Conservation (phyloP, 805 yeast species). For the Pichia scutulata region DNA sequence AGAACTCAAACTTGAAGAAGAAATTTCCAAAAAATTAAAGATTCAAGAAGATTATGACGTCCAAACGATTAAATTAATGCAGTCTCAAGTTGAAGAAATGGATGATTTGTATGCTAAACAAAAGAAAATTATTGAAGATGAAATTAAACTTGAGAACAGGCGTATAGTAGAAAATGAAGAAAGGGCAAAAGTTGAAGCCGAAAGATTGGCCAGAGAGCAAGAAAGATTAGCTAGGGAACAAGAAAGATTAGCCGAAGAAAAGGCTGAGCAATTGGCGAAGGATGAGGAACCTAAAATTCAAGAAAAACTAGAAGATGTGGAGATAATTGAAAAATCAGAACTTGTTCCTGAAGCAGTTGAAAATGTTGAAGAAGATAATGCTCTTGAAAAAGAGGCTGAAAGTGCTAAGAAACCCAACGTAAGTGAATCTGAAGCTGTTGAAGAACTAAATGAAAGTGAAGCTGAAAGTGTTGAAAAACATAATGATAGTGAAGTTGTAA, state of each 20-base stretch:
- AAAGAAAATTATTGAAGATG: neutral
- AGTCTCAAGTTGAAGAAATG: neutral
- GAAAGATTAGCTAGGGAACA: neutral
- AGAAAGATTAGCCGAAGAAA: neutral
- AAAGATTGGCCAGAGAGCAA: neutral
- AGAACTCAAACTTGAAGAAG: neutral
- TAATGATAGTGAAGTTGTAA: too few relatives aligned
- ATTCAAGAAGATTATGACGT: neutral
- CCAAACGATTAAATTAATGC: neutral
- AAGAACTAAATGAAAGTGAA: too few relatives aligned
- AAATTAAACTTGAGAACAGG: neutral
- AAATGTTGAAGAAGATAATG: constrained; percentile 1
- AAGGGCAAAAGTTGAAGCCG: neutral
- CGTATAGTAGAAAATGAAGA: neutral
- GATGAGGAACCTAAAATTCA: neutral
- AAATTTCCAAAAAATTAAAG: neutral
- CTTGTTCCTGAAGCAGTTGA: neutral
- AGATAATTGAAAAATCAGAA: neutral
- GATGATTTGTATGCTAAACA: constrained; percentile 1
- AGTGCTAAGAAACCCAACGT: too few relatives aligned
- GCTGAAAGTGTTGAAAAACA: too few relatives aligned
- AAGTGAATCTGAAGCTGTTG: too few relatives aligned
- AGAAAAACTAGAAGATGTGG: neutral
- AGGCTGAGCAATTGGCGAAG: neutral
- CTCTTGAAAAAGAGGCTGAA: too few relatives aligned